phyloP scores from a whole-genome alignment of 805 yeast species.

The Cyberlindnera petersonii region DNA sequence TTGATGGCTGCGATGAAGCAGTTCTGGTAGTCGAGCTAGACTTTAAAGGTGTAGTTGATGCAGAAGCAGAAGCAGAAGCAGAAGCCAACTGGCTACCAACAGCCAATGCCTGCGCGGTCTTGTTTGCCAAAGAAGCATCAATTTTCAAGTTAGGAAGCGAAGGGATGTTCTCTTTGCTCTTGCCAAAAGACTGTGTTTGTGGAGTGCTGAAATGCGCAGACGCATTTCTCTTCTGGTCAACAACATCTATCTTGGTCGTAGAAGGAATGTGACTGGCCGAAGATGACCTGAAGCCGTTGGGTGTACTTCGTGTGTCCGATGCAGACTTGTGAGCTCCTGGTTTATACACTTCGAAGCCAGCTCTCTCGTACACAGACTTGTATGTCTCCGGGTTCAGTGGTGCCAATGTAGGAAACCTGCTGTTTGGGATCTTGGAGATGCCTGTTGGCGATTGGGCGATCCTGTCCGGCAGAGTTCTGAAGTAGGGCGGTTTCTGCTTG shows the following conservation, averaged over 20 bases:
- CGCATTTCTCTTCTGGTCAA: slow-evolving; percentile 17
- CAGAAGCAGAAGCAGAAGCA: not conserved
- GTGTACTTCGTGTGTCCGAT: slow-evolving; percentile 1
- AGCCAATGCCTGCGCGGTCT: not conserved
- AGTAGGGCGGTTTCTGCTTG: slow-evolving; percentile 22
- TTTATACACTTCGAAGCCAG: slow-evolving; percentile 66
- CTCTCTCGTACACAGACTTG: slow-evolving; percentile 73
- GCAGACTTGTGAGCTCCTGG: slow-evolving; percentile 11
- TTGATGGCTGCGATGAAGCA: too few species aligned
- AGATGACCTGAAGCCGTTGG: slow-evolving; percentile 13
- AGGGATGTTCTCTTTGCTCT: not conserved
- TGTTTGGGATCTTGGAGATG: slow-evolving; percentile 31
- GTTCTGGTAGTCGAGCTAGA: too few species aligned
- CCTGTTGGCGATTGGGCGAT: slow-evolving; percentile 27
- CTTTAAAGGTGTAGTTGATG: not conserved
- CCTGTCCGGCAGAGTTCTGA: slow-evolving; percentile 26
- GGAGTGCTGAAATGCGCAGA: slow-evolving; percentile 15
- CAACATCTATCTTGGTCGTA: not conserved
- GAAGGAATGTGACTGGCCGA: slow-evolving; percentile 14
- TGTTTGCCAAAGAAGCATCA: slow-evolving; percentile 18
- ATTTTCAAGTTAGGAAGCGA: slow-evolving; percentile 9
- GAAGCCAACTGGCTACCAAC: not conserved
- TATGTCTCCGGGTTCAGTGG: slow-evolving; percentile 47
- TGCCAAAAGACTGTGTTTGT: not conserved
- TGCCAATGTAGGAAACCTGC: slow-evolving; percentile 67